Base-by-base conservation (phyloP, 116 monocot species). In the Iris pallida region DNA sequence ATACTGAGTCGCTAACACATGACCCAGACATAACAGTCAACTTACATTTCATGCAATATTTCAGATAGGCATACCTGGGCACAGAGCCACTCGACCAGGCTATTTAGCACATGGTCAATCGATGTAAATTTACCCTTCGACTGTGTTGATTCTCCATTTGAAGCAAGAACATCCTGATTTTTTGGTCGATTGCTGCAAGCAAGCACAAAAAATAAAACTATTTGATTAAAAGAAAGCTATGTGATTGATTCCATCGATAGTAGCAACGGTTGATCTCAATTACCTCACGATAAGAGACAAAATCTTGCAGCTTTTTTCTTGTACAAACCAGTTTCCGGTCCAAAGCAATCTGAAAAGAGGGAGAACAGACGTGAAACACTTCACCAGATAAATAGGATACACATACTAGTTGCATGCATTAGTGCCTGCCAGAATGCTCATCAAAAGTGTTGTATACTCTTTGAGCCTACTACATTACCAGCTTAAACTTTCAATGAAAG, bases 241-340 rank as follows among this genome's bases (percentile, higher is more conserved):
- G 5, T 65, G 10, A n/a, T 43, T 13, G 18, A 59, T 57, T 46
- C 15, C 10, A 47, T 56, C 7, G 13, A 59, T 53, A 19, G 14
- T 45, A 45, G 30, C 57, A 68, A 57, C 14, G 11, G 51, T 65
- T 69, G 73, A 59, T 64, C 67, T 14, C 11, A 53, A 45, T 30
- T 71, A 98, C 98, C 98, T 93, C 64, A 93, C 80, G 57, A 88
- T 77, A 18, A 82, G 76, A 53, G 90, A 73, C 73, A 98, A 79
- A 75, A 90, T 88, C 80, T 88, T 98, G 62, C 98, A 93, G 67
- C 83, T 88, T 80, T 88, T 98, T 71, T 98, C 93, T 83, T 98
- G 98, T 45, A 98, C 86, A 64, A 98, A 98, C 98, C 98, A 98
- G 73, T 93, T 93, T 15, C 73, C 83, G 61, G 72, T 88, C 86